These are phyloP conservation scores for Diutina siamensis DNA, from an alignment of 1,139 yeast species.

Conservation along the genomic window DNA sequence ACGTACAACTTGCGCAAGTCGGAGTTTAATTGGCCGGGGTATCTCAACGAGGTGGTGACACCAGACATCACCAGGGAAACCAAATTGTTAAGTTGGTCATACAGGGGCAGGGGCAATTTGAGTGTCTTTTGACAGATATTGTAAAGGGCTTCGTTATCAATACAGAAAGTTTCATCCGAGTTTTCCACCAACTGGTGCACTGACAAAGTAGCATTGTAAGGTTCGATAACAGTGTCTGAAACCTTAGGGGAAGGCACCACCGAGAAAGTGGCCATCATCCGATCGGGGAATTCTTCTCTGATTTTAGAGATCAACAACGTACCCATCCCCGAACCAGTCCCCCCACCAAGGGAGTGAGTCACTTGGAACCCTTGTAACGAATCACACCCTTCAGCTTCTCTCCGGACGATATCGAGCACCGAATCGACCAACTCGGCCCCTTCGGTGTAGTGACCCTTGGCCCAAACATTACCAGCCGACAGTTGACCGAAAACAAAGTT, in stretches of 20 bases:
- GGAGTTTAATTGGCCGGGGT: constrained; percentile 89
- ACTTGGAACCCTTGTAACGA: constrained; percentile 91
- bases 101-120: constrained; percentile 68
- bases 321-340: constrained; percentile 96
- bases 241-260: constrained; percentile 88
- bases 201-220: constrained; percentile 88
- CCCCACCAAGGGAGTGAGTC: constrained; percentile 91
- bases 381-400: constrained; percentile 90
- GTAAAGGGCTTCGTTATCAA: constrained; percentile 87
- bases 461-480: constrained; percentile 94
- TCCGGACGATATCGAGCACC: constrained; percentile 78
- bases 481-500: constrained; percentile 82
- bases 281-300: constrained; percentile 83
- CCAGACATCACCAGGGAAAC: constrained; percentile 92
- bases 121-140: constrained; percentile 80
- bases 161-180: constrained; percentile 88
- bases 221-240: constrained; percentile 88
- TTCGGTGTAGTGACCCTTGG: constrained; percentile 92
- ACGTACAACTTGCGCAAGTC: constrained; percentile 88
- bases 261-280: constrained; percentile 93
- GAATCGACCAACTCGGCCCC: constrained; percentile 90
- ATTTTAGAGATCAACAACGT: constrained; percentile 69
- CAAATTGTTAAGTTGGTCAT: constrained; percentile 65
- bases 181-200: constrained; percentile 84
- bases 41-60: constrained; percentile 78